Base-by-base conservation (phyloP, 2,329 filamentous ascomycete genomes). In the Colletotrichum endophyticum region DNA sequence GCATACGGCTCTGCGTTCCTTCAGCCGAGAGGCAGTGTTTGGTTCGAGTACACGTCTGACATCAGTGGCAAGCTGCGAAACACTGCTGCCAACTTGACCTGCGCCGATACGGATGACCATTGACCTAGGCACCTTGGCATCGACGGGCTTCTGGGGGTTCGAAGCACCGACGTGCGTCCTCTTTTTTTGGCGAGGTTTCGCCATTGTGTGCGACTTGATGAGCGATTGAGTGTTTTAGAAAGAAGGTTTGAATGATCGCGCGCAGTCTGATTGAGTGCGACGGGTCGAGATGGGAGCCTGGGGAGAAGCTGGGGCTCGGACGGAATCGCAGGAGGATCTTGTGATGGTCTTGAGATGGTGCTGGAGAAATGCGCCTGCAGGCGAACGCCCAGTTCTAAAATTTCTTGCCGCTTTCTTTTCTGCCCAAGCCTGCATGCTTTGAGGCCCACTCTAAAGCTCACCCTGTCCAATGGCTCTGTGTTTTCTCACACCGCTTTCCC, bases 81-180 rank as follows among this genome's bases (percentile, higher is more conserved):
- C 91, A 84, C 95, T 98, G 76, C 95, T 92, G 74, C 97, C 97
- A 69, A 99, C 95, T 83, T 98, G 95, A 81, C 96, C 95, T 80
- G 96, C 96, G 81, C 97, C 97, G 81, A 98, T 96, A 80, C 97
- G 95, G 85, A 99, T 98, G 75, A 99, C 96, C 96, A 99, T 98
- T 84, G 94, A 98, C 90, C 98, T 98, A 39, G 97, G 97, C 68
- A 92, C 90, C 71, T 75, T 70, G 85, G 93, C 92, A 73, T 91
- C 90, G 59, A 89, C 87, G 78, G 90, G 90, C 81, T 88, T 80
- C 81, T 88, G 81, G 69, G 91, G 90, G 80, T 91, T 91, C 77
- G 88, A 90, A 67, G 93, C 91, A 77, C 93, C 92, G 71, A 93
- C 86, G 85, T 98, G 96, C 77, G 96, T 98, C 84, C 95, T 93